phyloP scores from a whole-genome alignment of 208 protist species.

The Crithidia thermophila region DNA sequence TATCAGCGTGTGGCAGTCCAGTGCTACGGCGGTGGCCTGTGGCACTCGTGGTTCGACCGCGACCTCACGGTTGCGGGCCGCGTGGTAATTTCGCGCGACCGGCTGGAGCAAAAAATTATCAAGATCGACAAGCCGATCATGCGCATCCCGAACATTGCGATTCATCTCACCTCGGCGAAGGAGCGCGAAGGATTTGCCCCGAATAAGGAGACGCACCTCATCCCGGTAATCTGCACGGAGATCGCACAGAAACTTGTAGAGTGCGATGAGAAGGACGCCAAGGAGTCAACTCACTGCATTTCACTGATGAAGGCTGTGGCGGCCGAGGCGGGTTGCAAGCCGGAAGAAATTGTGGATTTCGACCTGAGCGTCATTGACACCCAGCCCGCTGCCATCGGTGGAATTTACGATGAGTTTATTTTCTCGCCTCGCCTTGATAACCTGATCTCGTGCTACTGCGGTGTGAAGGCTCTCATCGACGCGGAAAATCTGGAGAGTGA shows the following conservation, averaged over 20 bases:
- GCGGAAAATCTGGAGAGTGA: slow-evolving; percentile 56
- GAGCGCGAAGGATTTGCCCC: slow-evolving; percentile 89
- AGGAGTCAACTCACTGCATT: slow-evolving; percentile 53
- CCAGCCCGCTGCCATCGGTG: slow-evolving; percentile 91
- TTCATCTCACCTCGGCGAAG: slow-evolving; percentile 91
- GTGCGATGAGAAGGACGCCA: slow-evolving; percentile 12
- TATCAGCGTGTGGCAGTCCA: slow-evolving; percentile 80
- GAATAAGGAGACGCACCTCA: slow-evolving; percentile 96
- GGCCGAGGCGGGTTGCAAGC: slow-evolving; percentile 47
- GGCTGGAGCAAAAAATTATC: slow-evolving; percentile 62
- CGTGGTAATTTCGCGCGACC: slow-evolving; percentile 53
- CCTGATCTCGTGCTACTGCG: slow-evolving; percentile 94
- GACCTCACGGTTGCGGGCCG: slow-evolving; percentile 89
- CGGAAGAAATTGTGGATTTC: slow-evolving; percentile 95
- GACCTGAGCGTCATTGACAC: slow-evolving; percentile 96
- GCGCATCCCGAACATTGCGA: slow-evolving; percentile 95
- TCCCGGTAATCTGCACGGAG: slow-evolving; percentile 89
- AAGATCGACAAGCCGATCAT: slow-evolving; percentile 93
- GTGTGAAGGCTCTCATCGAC: slow-evolving; percentile 80
- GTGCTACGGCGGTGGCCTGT: slow-evolving; percentile 89
- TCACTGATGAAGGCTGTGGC: slow-evolving; percentile 81
- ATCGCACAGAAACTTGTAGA: slow-evolving; percentile 34
- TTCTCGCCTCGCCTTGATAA: slow-evolving; percentile 97
- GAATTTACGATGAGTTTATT: slow-evolving; percentile 95
- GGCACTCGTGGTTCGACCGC: slow-evolving; percentile 93